These are phyloP conservation scores for Debaryomyces maramus DNA, from an alignment of 805 yeast species.

Conservation along the genomic window DNA sequence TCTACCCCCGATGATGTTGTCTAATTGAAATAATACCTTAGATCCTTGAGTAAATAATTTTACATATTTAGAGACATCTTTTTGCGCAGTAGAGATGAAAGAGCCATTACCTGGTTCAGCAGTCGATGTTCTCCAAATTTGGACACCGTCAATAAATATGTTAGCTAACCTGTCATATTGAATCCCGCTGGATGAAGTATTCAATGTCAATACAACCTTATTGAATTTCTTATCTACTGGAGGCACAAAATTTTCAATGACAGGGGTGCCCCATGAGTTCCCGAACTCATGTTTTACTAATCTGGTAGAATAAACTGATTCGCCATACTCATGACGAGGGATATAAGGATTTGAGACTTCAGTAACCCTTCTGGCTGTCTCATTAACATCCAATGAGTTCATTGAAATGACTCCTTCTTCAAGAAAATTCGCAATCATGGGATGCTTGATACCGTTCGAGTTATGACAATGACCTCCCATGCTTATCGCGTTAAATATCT, in stretches of 20 bases:
- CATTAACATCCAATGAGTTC: neutral
- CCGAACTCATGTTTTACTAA: slow-evolving; percentile 54
- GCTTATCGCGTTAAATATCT: too few species aligned
- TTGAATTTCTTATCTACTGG: slow-evolving; percentile 47
- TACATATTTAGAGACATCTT: slow-evolving; percentile 63
- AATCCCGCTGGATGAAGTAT: slow-evolving; percentile 54
- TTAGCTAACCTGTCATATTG: slow-evolving; percentile 69
- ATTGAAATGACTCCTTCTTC: neutral
- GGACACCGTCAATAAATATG: slow-evolving; percentile 59
- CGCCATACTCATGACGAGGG: slow-evolving; percentile 22
- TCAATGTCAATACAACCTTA: slow-evolving; percentile 52
- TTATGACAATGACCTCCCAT: neutral
- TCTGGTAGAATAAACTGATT: slow-evolving; percentile 39
- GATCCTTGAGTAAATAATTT: slow-evolving; percentile 47
- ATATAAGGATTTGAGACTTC: slow-evolving; percentile 27
- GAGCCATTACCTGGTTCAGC: slow-evolving; percentile 53
- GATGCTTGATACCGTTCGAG: neutral
- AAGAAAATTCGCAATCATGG: neutral
- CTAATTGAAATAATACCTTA: slow-evolving; percentile 57
- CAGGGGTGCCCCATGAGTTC: slow-evolving; percentile 61
- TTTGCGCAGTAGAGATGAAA: slow-evolving; percentile 50
- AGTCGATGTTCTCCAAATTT: slow-evolving; percentile 84
- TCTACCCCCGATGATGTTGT: slow-evolving; percentile 55
- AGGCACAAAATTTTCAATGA: slow-evolving; percentile 38
- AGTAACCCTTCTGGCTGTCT: slow-evolving; percentile 17